phyloP scores from a whole-genome alignment of 202 grass and related monocot genomes.

The Sporobolus alterniflorus region DNA sequence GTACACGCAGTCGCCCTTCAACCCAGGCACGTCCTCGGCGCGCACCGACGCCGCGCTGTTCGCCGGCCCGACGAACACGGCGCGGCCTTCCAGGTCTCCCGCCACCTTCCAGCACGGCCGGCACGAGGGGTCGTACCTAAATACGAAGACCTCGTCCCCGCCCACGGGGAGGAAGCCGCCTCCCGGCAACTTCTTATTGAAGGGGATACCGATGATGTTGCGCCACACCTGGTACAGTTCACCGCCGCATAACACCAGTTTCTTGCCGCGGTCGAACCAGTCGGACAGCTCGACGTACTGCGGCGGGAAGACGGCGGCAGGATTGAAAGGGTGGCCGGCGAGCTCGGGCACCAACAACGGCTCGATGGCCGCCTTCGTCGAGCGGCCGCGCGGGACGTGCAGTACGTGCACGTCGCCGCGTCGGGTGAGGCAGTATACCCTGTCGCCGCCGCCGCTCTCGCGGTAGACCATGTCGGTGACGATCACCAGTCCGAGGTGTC shows the following conservation, averaged over 20 bases:
- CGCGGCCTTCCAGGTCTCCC: not conserved
- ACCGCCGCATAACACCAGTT: not conserved
- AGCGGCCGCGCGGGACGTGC: not conserved
- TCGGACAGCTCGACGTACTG: not conserved
- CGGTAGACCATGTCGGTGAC: not conserved
- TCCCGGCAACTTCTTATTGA: not conserved
- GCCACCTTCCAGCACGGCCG: not conserved
- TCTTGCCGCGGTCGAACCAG: too few species aligned
- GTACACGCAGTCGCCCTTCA: not conserved
- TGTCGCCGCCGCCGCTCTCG: not conserved
- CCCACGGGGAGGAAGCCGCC: not conserved
- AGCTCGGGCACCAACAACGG: not conserved
- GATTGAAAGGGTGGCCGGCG: not conserved
- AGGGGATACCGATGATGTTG: not conserved
- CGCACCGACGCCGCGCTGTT: not conserved
- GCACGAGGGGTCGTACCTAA: not conserved
- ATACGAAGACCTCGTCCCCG: not conserved
- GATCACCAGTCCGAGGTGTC: too few species aligned
- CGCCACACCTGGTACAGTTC: constrained; percentile 6
- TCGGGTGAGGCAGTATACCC: not conserved
- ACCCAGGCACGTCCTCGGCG: not conserved
- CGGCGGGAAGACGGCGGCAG: not conserved
- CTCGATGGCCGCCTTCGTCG: not conserved
- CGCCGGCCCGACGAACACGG: not conserved
- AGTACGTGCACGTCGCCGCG: constrained; percentile 5